Evolutionary conservation across 1,284 basidiomycete genomes (phyloP).

Genomic region (Heterobasidion occidentale): DNA sequence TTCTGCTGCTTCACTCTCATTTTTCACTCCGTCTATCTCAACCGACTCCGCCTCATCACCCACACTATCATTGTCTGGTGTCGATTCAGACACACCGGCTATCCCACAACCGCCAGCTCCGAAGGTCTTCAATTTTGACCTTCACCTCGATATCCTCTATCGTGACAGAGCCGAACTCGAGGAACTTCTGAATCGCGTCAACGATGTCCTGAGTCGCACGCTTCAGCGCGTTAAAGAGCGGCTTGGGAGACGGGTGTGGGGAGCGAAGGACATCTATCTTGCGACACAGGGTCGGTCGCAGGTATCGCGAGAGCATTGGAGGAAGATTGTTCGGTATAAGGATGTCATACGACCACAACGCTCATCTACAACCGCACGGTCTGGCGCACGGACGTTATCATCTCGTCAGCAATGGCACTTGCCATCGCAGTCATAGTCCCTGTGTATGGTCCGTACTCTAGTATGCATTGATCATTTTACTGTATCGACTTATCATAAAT

Average conservation of each 20-base stretch:
- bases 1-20: background rate
- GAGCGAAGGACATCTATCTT: slow-evolving; percentile 46
- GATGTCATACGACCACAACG: background rate
- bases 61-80: slow-evolving; percentile 11
- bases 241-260: slow-evolving; percentile 65
- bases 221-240: slow-evolving; percentile 57
- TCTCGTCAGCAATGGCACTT: background rate
- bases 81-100: slow-evolving; percentile 21
- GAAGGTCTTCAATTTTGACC: slow-evolving; percentile 44
- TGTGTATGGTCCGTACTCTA: too few relatives aligned
- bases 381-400: too few relatives aligned
- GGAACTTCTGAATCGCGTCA: slow-evolving; percentile 31
- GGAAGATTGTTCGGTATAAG: slow-evolving; percentile 20
- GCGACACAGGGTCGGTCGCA: slow-evolving; percentile 21
- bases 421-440: background rate
- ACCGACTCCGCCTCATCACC: background rate
- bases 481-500: too few relatives aligned
- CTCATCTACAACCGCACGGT: background rate
- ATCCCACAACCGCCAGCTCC: slow-evolving; percentile 10
- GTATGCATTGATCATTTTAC: too few relatives aligned
- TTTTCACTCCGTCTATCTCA: background rate
- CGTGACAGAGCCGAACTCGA: slow-evolving; percentile 45
- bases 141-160: slow-evolving; percentile 47
- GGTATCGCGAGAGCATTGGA: slow-evolving; percentile 29
- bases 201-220: slow-evolving; percentile 39